A percentile compares a stretch with the other conserved stretches of the same genome.
phyloP scores from a whole-genome alignment of 768 basidiomycete genomes.

The Psilocybe cubensis region DNA sequence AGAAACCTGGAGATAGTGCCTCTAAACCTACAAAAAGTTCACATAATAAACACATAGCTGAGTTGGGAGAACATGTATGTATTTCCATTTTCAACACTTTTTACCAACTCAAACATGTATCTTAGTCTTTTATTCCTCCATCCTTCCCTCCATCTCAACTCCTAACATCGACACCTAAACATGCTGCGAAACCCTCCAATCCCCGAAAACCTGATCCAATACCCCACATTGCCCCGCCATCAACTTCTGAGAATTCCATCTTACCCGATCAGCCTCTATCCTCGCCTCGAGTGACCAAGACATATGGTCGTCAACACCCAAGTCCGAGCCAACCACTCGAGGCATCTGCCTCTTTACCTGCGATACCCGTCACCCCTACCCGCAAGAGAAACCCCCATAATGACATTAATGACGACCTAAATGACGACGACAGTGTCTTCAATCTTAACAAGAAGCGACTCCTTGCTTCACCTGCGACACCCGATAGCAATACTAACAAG shows the following conservation, averaged over 20 bases:
- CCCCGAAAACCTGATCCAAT: constrained; percentile 49
- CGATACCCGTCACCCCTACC: constrained; percentile 18
- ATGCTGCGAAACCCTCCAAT: constrained; percentile 17
- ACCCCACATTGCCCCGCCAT: constrained; percentile 18
- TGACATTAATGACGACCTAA: not conserved
- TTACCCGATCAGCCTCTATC: constrained; percentile 3
- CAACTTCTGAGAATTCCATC: not conserved
- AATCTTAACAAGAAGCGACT: constrained; percentile 26
- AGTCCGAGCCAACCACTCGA: constrained; percentile 6
- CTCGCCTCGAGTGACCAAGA: constrained; percentile 18
- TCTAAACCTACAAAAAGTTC: not conserved
- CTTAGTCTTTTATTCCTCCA: constrained; percentile 18
- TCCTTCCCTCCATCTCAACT: constrained; percentile 23
- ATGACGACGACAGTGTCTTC: not conserved
- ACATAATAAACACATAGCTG: constrained; percentile 9
- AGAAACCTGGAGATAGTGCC: not conserved
- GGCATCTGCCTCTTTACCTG: constrained; percentile 17
- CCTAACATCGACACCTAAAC: constrained; percentile 28
- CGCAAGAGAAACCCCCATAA: constrained; percentile 8
- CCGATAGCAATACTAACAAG: constrained; percentile 1
- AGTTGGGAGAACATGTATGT: constrained; percentile 18
- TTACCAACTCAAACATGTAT: not conserved
- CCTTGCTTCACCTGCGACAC: constrained; percentile 1
- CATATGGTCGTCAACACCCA: constrained; percentile 6
- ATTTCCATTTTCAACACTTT: not conserved